Percentiles rank a stretch among this genome's conserved stretches.
Conservation (phyloP, 371 early-diverging fungal genomes). For the Actinomortierella ambigua region DNA sequence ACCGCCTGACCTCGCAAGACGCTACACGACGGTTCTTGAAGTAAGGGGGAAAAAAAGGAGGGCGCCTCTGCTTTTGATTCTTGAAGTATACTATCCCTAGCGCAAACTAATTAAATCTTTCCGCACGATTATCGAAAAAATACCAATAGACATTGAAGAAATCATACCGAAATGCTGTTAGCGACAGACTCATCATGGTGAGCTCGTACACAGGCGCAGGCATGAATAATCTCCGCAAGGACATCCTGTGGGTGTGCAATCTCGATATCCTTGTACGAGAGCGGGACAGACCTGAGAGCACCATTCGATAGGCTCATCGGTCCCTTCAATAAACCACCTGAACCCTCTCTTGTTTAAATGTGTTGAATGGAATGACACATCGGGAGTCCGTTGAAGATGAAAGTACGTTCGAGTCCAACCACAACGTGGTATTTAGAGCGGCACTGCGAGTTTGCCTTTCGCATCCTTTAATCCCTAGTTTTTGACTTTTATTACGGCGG, state of each 20-base stretch:
- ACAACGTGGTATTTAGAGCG: too few species aligned
- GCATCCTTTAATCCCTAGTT: too few species aligned
- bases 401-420: too few species aligned
- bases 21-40: slow-evolving; percentile 45
- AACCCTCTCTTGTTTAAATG: too few species aligned
- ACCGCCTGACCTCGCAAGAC: slow-evolving; percentile 66
- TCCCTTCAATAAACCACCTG: too few species aligned
- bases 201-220: slow-evolving; percentile 63
- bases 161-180: slow-evolving; percentile 51
- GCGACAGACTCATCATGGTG: slow-evolving; percentile 55
- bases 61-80: background rate
- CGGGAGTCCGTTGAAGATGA: too few species aligned
- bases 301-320: slow-evolving; percentile 7
- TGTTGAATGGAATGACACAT: too few species aligned
- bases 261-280: slow-evolving; percentile 33
- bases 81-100: background rate
- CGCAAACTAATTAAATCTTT: too few species aligned
- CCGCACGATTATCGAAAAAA: too few species aligned
- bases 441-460: too few species aligned
- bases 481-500: too few species aligned
- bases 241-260: slow-evolving; percentile 50
- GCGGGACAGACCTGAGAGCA: slow-evolving; percentile 35
- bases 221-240: slow-evolving; percentile 63
- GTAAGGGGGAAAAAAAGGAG: slow-evolving; percentile 11
- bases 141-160: slow-evolving; percentile 48